These are phyloP conservation scores for Kwoniella europaea DNA, from an alignment of 768 basidiomycete species.

Conservation along the genomic window DNA sequence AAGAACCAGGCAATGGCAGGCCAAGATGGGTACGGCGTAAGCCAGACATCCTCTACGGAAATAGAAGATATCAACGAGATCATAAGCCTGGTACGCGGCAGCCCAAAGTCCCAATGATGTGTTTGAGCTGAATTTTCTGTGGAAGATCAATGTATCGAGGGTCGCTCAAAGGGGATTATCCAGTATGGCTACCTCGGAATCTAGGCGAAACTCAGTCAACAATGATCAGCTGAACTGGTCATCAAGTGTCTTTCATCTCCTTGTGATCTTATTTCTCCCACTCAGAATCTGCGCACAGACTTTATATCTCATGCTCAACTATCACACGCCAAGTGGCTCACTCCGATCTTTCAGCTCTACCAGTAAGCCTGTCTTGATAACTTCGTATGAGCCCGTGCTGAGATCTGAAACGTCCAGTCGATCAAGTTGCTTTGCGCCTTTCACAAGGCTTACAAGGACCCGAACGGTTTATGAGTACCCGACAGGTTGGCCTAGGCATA, in stretches of 20 bases:
- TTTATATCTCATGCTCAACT: background rate
- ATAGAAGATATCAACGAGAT: constrained; percentile 23
- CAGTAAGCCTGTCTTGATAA: constrained; percentile 5
- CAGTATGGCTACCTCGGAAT: background rate
- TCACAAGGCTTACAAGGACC: constrained; percentile 63
- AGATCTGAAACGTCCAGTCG: constrained; percentile 59
- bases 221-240: background rate
- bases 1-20: constrained; percentile 9
- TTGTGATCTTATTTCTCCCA: background rate
- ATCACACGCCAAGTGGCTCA: background rate
- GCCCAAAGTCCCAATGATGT: background rate
- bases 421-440: constrained; percentile 68
- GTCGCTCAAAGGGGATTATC: constrained; percentile 1
- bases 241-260: background rate
- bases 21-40: constrained; percentile 28
- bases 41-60: constrained; percentile 3
- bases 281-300: constrained; percentile 6
- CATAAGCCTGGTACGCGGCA: constrained; percentile 28
- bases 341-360: constrained; percentile 8
- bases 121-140: background rate
- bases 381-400: background rate
- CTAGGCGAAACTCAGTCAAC: background rate
- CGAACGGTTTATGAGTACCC: constrained; percentile 59
- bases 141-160: constrained; percentile 4
- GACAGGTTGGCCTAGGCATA: constrained; percentile 52